Base-by-base conservation (phyloP, 2,329 filamentous ascomycete species). In the Sporothrix humicola region DNA sequence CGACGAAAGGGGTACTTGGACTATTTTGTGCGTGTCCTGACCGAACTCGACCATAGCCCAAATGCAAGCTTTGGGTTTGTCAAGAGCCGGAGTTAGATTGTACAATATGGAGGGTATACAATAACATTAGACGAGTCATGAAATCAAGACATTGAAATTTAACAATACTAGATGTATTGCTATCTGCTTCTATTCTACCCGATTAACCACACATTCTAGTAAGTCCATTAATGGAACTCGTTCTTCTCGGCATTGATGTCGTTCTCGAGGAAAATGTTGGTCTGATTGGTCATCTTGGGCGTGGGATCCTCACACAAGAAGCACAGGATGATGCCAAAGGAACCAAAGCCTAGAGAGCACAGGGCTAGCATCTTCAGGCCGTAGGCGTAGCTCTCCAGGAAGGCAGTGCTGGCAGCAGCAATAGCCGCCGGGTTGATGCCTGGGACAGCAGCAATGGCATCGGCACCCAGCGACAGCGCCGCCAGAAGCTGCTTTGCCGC, bases 251-350 rank as follows among this genome's bases (percentile, higher is more conserved):
- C 79, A 54, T 80, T 77, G 54, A 79, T 77, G 58, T 80, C 79
- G 63, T 80, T 81, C 76, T 81, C 80, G 52, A 81, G 74, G 76
- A 78, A 81, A 44, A 81, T 77, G 72, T 81, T 80, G 74, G 81
- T 81, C 79, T 81, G 81, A 75, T 81, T 77, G 74, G 80, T 80
- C 80, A 82, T 82, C 79, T 81, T 81, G 56, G 77, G 76, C 37
- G 76, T 79, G 63, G 81, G 80, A 69, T 81, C 79, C 72, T 81
- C 77, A 73, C 80, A 81, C 66, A 75, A 79, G 17, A 78, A 15
- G 69, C 78, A 79, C 23, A 79, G 78, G 63, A 80, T 79, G 8
- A 80, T 80, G 10, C 78, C 78, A 48, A 80, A 61, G 3, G 80
- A 72, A 3, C 79, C 79, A 71, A 80, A 80, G 5, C 78, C 77